A percentile compares a stretch with the other conserved stretches of the same genome.
These are phyloP conservation scores for Neurospora sp. DNA, from an alignment of 495 filamentous ascomycete species.

Conservation along the genomic window DNA sequence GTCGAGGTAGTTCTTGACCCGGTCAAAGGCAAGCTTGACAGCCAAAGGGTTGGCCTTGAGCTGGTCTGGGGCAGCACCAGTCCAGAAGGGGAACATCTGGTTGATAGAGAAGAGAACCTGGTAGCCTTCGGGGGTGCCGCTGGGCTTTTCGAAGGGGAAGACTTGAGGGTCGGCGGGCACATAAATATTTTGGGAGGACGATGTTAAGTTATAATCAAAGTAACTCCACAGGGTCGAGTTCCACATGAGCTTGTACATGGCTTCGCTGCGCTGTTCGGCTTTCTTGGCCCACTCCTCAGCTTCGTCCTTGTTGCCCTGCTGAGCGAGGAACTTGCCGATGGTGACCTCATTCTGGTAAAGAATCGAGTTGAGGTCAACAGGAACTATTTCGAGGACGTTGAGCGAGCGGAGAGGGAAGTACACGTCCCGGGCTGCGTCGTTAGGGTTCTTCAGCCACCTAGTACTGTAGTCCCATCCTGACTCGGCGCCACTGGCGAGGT, in stretches of 20 bases:
- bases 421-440: conserved; percentile 34
- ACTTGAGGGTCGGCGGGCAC: conserved; percentile 28
- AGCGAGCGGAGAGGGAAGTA: conserved; percentile 43
- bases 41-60: conserved; percentile 37
- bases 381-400: conserved; percentile 28
- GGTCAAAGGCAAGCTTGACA: conserved; percentile 28
- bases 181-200: conserved; percentile 27
- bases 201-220: conserved; percentile 44
- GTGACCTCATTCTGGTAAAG: conserved; percentile 38
- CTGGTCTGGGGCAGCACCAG: conserved; percentile 34
- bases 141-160: conserved; percentile 15
- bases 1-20: conserved; percentile 26
- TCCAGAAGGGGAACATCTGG: conserved; percentile 44
- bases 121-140: conserved; percentile 25
- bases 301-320: conserved; percentile 19
- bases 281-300: conserved; percentile 22
- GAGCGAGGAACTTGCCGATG: conserved; percentile 28
- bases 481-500: conserved; percentile 41
- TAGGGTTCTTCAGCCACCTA: conserved; percentile 31
- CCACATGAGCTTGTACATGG: conserved; percentile 40
- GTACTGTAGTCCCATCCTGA: conserved; percentile 38
- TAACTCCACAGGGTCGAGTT: conserved; percentile 36
- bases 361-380: conserved; percentile 42
- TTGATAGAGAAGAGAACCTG: conserved; percentile 33
- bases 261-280: conserved; percentile 29